phyloP scores from a whole-genome alignment of 768 basidiomycete species.

The Kwoniella sp. region DNA sequence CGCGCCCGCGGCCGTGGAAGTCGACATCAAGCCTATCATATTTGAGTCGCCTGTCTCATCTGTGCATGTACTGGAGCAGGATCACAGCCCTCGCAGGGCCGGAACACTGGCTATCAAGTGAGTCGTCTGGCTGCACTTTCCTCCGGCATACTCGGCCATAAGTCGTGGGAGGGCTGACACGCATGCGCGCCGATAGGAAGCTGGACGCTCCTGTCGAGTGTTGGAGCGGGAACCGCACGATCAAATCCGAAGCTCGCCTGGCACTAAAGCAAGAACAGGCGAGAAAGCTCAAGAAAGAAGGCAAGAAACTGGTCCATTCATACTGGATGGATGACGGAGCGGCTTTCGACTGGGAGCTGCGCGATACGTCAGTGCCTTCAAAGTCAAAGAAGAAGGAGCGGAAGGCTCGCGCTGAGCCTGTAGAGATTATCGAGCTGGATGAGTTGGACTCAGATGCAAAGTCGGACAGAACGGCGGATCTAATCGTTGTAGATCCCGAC shows the following conservation, averaged over 20 bases:
- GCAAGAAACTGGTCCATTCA: slow-evolving; percentile 8
- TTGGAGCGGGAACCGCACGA: background rate
- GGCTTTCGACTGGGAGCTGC: slow-evolving; percentile 18
- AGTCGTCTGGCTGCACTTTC: background rate
- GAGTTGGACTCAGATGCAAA: too few species aligned
- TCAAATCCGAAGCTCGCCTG: slow-evolving; percentile 1
- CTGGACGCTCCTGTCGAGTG: slow-evolving; percentile 3
- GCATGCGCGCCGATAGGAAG: background rate
- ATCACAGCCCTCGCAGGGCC: too few species aligned
- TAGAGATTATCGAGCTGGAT: too few species aligned
- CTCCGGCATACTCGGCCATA: too few species aligned
- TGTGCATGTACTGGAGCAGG: slow-evolving; percentile 4
- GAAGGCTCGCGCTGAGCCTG: too few species aligned
- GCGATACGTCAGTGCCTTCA: too few species aligned
- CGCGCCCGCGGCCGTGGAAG: background rate
- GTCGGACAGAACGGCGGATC: too few species aligned
- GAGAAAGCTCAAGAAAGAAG: background rate
- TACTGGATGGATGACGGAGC: slow-evolving; percentile 18
- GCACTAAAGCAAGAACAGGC: background rate
- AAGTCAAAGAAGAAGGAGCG: too few species aligned
- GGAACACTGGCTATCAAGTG: slow-evolving; percentile 8
- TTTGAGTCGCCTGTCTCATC: too few species aligned
- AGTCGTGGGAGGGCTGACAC: background rate
- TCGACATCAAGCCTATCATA: slow-evolving; percentile 2
- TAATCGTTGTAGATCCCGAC: too few species aligned